Evolutionary conservation across 768 basidiomycete genomes (phyloP).

Genomic region (Boletus edulis): DNA sequence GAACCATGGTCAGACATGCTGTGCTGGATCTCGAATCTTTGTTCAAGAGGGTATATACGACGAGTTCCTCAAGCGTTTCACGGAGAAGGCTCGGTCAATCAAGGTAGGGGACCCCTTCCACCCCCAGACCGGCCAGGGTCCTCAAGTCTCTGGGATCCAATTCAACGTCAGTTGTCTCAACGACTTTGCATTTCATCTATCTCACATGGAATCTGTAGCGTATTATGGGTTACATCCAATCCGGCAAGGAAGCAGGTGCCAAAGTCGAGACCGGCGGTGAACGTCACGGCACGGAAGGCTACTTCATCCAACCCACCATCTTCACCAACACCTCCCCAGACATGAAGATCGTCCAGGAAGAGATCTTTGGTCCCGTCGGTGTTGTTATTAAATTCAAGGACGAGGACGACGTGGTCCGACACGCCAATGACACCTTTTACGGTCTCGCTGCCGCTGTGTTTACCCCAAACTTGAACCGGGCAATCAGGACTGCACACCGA

Average conservation of each 20-base stretch:
- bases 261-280: conserved; percentile 62
- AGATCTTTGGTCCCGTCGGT: conserved; percentile 81
- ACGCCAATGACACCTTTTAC: conserved; percentile 85
- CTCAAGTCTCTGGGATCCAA: conserved; percentile 74
- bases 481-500: conserved; percentile 66
- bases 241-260: conserved; percentile 72
- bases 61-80: conserved; percentile 62
- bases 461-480: conserved; percentile 73
- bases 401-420: conserved; percentile 59
- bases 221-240: conserved; percentile 74
- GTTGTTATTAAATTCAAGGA: conserved; percentile 75
- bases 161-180: conserved; percentile 50
- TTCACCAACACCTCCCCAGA: conserved; percentile 63
- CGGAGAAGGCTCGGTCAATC: conserved; percentile 49
- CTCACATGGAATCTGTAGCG: conserved; percentile 41
- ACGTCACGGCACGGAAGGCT: conserved; percentile 57
- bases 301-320: conserved; percentile 74
- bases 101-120: conserved; percentile 74
- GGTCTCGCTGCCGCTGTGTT: conserved; percentile 90
- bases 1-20: conserved; percentile 78
- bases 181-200: background rate
- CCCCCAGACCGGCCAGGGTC: conserved; percentile 63
- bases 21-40: conserved; percentile 78
- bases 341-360: conserved; percentile 74
- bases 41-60: conserved; percentile 82